phyloP scores from a whole-genome alignment of 441 rosid species.

The Eutrema salsugineum region DNA sequence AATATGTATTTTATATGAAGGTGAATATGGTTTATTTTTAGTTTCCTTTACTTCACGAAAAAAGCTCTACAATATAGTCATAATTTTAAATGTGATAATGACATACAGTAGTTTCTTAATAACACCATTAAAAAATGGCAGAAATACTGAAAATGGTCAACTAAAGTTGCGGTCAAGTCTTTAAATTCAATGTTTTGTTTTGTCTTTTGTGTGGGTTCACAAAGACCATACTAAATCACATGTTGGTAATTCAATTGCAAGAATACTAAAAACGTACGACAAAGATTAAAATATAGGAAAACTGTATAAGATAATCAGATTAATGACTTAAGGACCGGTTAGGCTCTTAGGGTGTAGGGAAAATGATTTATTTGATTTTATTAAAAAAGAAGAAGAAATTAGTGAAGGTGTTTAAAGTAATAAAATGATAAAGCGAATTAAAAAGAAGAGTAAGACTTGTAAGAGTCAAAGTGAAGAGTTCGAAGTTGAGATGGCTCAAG shows the following conservation, averaged over 20 bases:
- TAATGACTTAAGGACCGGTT: slow-evolving; percentile 2
- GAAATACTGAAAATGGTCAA: background rate
- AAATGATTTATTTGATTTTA: background rate
- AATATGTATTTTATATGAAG: background rate
- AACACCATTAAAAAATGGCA: background rate
- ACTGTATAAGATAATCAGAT: background rate
- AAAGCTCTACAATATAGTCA: background rate
- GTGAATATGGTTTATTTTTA: background rate
- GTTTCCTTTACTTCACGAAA: background rate
- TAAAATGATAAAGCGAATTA: slow-evolving; percentile 14
- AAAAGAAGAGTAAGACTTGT: slow-evolving; percentile 28
- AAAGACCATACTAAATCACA: slow-evolving; percentile 19
- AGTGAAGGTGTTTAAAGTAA: slow-evolving; percentile 13
- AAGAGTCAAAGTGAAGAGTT: slow-evolving; percentile 32
- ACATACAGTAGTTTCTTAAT: background rate
- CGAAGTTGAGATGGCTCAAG: slow-evolving; percentile 32
- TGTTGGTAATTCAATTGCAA: slow-evolving; percentile 5
- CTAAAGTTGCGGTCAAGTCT: slow-evolving; percentile 7
- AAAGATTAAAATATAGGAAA: background rate
- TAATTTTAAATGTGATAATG: background rate
- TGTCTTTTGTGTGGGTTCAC: background rate
- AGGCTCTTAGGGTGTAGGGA: background rate
- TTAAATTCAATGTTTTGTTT: background rate
- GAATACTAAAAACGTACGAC: slow-evolving; percentile 2
- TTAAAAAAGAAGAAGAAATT: background rate